Evolutionary conservation across 208 protist genomes (phyloP).

Genomic region (Blastocrithidia nonstop): DNA sequence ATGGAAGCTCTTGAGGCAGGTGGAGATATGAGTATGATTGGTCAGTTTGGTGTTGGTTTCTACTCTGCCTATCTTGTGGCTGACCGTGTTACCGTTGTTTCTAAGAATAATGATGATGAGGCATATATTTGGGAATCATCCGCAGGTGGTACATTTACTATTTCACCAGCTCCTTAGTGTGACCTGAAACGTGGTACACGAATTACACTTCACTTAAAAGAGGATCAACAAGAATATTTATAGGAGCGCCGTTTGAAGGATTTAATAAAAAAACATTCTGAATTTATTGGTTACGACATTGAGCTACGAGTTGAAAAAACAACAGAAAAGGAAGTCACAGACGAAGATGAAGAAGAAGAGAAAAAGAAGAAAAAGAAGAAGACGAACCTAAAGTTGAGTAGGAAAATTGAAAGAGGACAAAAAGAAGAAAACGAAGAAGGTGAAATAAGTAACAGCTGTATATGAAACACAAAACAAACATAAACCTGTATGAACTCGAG

Average conservation of each 20-base stretch:
- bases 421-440: slow-evolving; percentile 42
- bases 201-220: slow-evolving; percentile 93
- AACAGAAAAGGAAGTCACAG: slow-evolving; percentile 51
- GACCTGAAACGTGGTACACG: slow-evolving; percentile 93
- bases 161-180: slow-evolving; percentile 89
- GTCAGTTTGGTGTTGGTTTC: slow-evolving; percentile 99
- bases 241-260: slow-evolving; percentile 81
- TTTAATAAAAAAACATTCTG: slow-evolving; percentile 96
- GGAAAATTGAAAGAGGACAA: slow-evolving; percentile 7
- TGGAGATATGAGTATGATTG: slow-evolving; percentile 92
- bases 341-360: slow-evolving; percentile 18
- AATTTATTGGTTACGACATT: slow-evolving; percentile 99
- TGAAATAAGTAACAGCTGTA: slow-evolving; percentile 71
- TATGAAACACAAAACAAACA: slow-evolving; percentile 97
- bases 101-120: slow-evolving; percentile 86
- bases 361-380: slow-evolving; percentile 10
- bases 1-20: slow-evolving; percentile 69
- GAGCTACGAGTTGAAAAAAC: slow-evolving; percentile 72
- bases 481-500: slow-evolving; percentile 97
- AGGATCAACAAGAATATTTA: slow-evolving; percentile 90
- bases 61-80: slow-evolving; percentile 99
- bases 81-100: slow-evolving; percentile 93
- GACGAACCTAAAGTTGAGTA: slow-evolving; percentile 46
- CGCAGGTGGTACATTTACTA: slow-evolving; percentile 87
- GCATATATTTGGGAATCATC: slow-evolving; percentile 96